These are phyloP conservation scores for Fusarium nurragi DNA, from an alignment of 2,329 filamentous ascomycete species.

Conservation along the genomic window DNA sequence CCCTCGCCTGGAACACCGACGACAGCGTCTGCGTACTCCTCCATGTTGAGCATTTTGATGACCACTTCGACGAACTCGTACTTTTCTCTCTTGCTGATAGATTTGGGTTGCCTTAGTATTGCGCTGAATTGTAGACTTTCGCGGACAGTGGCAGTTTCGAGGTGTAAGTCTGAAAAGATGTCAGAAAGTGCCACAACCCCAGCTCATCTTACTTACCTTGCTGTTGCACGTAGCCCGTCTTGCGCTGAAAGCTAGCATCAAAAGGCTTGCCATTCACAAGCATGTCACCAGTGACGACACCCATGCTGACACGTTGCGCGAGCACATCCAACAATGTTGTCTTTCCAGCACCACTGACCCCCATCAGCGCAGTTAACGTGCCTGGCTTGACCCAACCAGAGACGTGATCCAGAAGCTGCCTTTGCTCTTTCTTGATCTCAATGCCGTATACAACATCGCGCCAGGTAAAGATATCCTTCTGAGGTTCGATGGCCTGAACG, in stretches of 20 bases:
- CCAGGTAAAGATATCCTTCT: conserved; percentile 84
- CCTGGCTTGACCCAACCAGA: conserved; percentile 95
- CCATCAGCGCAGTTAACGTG: conserved; percentile 89
- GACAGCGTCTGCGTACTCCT: too few species aligned
- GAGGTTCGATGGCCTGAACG: too few species aligned
- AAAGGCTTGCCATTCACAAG: conserved; percentile 70
- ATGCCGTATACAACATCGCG: conserved; percentile 79
- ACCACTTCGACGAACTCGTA: too few species aligned
- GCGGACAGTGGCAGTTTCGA: conserved; percentile 84
- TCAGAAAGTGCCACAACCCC: too few species aligned
- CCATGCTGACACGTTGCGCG: conserved; percentile 87
- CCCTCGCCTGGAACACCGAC: too few species aligned
- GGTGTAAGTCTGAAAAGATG: conserved; percentile 91
- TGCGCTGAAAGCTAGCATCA: conserved; percentile 87
- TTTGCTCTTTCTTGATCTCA: conserved; percentile 79
- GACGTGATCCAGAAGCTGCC: conserved; percentile 83
- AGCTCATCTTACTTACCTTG: too few species aligned
- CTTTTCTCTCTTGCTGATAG: too few species aligned
- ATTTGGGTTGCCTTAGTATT: too few species aligned
- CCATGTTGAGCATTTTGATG: too few species aligned
- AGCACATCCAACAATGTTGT: conserved; percentile 89
- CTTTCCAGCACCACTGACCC: conserved; percentile 90
- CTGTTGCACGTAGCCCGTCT: conserved; percentile 92
- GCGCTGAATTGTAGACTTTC: too few species aligned
- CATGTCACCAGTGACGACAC: conserved; percentile 88